Conservation (phyloP, 305 asterid genomes). For the Andrographis paniculata region DNA sequence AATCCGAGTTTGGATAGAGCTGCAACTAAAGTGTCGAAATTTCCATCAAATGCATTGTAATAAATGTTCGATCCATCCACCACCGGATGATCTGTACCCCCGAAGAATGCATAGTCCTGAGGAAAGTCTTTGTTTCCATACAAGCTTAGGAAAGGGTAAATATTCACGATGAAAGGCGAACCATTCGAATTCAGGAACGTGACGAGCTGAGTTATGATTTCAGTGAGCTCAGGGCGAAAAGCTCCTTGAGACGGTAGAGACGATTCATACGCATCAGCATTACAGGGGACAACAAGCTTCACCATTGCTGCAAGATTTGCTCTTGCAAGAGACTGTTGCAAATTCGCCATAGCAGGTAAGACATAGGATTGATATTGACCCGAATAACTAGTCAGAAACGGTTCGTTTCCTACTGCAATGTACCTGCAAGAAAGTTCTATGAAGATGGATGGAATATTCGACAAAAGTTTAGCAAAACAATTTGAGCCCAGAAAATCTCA, state of each 20-base stretch:
- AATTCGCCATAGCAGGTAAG: slow-evolving; percentile 55
- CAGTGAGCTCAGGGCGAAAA: slow-evolving; percentile 74
- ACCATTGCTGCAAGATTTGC: slow-evolving; percentile 65
- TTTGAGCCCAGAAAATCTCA: neutral
- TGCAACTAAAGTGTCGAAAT: slow-evolving; percentile 75
- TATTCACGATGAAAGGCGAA: slow-evolving; percentile 84
- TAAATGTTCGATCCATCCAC: slow-evolving; percentile 72
- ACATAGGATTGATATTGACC: slow-evolving; percentile 73
- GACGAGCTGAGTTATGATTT: slow-evolving; percentile 69
- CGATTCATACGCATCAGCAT: slow-evolving; percentile 93
- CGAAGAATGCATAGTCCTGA: slow-evolving; percentile 87
- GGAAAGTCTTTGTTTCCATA: slow-evolving; percentile 82
- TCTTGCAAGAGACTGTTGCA: slow-evolving; percentile 66
- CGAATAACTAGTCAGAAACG: slow-evolving; percentile 66
- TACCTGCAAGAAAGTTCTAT: slow-evolving; percentile 35
- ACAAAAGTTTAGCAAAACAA: too few species aligned
- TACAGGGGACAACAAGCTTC: slow-evolving; percentile 91
- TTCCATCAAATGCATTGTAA: slow-evolving; percentile 84
- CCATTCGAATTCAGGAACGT: slow-evolving; percentile 72
- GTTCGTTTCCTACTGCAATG: slow-evolving; percentile 90
- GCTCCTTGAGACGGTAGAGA: slow-evolving; percentile 83
- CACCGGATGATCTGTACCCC: slow-evolving; percentile 76
- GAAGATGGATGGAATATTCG: too few species aligned
- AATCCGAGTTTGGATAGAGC: slow-evolving; percentile 74
- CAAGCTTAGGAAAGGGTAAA: slow-evolving; percentile 84